phyloP scores from a whole-genome alignment of 768 basidiomycete species.

The Rhodotorula graminis region DNA sequence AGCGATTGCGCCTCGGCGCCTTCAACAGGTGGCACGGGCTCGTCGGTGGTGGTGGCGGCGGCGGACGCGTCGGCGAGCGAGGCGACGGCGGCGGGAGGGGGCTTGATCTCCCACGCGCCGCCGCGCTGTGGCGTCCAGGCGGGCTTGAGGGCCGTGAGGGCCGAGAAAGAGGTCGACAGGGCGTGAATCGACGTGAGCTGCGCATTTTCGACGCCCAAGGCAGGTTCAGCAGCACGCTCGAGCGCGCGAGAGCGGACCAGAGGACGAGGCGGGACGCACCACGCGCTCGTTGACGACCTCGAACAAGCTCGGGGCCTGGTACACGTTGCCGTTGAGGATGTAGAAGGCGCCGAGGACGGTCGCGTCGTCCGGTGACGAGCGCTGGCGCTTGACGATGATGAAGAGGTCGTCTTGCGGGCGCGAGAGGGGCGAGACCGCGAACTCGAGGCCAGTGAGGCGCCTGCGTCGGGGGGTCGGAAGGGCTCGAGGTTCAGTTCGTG shows the following conservation, averaged over 20 bases:
- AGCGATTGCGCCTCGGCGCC: slow-evolving; percentile 36
- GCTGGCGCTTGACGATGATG: slow-evolving; percentile 81
- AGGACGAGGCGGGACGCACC: slow-evolving; percentile 50
- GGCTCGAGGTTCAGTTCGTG: too few species aligned
- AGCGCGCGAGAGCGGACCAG: neutral
- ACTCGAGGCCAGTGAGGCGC: slow-evolving; percentile 77
- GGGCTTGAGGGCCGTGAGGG: slow-evolving; percentile 67
- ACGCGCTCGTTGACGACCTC: slow-evolving; percentile 76
- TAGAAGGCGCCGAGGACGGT: slow-evolving; percentile 63
- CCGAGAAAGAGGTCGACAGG: slow-evolving; percentile 69
- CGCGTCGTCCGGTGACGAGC: slow-evolving; percentile 63
- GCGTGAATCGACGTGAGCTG: slow-evolving; percentile 42
- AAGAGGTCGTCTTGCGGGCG: slow-evolving; percentile 66
- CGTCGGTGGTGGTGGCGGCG: slow-evolving; percentile 9
- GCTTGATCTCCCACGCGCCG: slow-evolving; percentile 77
- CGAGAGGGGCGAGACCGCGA: slow-evolving; percentile 71
- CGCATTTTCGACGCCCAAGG: slow-evolving; percentile 57
- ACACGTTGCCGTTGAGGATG: slow-evolving; percentile 81
- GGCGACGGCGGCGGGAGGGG: slow-evolving; percentile 46
- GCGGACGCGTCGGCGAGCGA: slow-evolving; percentile 45
- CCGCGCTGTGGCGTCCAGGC: slow-evolving; percentile 78
- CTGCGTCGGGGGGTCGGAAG: too few species aligned
- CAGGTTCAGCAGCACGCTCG: neutral
- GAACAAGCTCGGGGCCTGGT: slow-evolving; percentile 80
- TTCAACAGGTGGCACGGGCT: slow-evolving; percentile 24